Base-by-base conservation (phyloP, 805 yeast genomes). In the Brettanomyces nanus region DNA sequence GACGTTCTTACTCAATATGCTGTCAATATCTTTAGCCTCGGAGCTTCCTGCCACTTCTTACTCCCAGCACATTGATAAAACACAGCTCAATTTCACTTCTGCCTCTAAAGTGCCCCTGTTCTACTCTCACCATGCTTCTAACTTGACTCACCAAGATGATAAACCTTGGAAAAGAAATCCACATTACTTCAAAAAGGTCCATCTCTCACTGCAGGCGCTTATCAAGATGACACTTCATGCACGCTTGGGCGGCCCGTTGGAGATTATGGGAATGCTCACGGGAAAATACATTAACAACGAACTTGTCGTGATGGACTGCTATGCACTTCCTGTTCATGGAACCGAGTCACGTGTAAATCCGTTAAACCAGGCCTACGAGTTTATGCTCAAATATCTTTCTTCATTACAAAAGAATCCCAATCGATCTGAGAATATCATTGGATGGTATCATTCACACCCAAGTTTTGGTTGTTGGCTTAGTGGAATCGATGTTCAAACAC, bases 381-480 rank as follows among this genome's bases (percentile, higher is more conserved):
- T 81, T 56, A 89, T 92, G 95, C 92, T 89, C 2, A 80, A 77
- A 42, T 87, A 84, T 57, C 63, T 84, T 36, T 79, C 79, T 38
- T 63, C 69, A 30, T 56, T 74, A 44, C 73, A 73, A 51, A 44
- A 63, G 19, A 62, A 69, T 15, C 75, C 74, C 1, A 42, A 44
- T 21, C 58, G 73, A n/a, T 43, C 54, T n/a, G 80, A 83, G 44
- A 73, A 83, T 47, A 82, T 90, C 18, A 85, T 92, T 13, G 98
- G 98, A 7, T 90, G 98, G 98, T 90, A 92, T 60, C 97, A 69
- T 59, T 86, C 90, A 4, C 98, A 90, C 58, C 98, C 98, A 0
- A 95, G 96, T 0, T 90, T 87, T 58, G 97, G 96, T 14, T 89
- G 97, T 57, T 90, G 97, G 96, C 61, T 90, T 31, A 80, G 92